Percentiles rank a stretch among this genome's conserved stretches.
These are phyloP conservation scores for Brasenia schreberi DNA, from an alignment of 164 flowering plant species.

Conservation along the genomic window DNA sequence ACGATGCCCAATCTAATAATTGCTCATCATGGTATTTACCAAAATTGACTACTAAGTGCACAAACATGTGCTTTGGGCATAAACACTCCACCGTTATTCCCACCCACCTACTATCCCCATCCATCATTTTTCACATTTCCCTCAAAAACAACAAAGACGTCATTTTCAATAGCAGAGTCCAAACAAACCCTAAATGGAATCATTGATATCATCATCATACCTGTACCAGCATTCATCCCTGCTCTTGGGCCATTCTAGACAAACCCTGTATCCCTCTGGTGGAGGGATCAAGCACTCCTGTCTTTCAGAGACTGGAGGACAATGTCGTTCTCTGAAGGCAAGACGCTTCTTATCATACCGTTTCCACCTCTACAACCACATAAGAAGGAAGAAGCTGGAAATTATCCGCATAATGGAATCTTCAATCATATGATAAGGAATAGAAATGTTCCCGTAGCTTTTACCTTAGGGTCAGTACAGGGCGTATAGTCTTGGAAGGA, in stretches of 20 bases:
- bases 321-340: conserved; percentile 86
- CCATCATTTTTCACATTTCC: too few species aligned
- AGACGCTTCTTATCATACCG: conserved; percentile 69
- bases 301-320: conserved; percentile 81
- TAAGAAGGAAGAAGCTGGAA: background rate
- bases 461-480: conserved; percentile 94
- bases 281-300: conserved; percentile 91
- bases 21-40: too few species aligned
- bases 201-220: conserved; percentile 20
- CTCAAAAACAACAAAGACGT: too few species aligned
- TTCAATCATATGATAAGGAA: background rate
- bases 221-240: conserved; percentile 91
- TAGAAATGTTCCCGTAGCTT: background rate
- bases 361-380: conserved; percentile 62
- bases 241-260: conserved; percentile 93
- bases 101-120: too few species aligned
- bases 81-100: too few species aligned
- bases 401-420: background rate
- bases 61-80: too few species aligned
- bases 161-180: too few species aligned
- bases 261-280: conserved; percentile 83
- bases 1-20: too few species aligned
- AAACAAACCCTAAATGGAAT: background rate
- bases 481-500: conserved; percentile 93
- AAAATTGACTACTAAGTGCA: too few species aligned